phyloP scores from a whole-genome alignment of 148 eudicot species.

The Nyssa sinensis region DNA sequence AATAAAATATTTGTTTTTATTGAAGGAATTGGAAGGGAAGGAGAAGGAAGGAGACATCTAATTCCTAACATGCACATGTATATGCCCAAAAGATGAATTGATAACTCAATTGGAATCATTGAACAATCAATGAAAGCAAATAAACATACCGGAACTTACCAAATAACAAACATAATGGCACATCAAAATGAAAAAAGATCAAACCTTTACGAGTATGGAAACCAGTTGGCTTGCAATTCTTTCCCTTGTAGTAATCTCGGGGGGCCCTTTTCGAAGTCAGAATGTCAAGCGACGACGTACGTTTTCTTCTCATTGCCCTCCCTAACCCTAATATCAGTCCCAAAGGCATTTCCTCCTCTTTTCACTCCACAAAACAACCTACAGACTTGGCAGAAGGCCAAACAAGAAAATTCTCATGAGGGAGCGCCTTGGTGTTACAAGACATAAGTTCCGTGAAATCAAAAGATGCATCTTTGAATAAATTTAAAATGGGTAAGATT shows the following conservation, averaged over 20 bases:
- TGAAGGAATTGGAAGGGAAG: no score
- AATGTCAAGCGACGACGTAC: slow-evolving; percentile 83
- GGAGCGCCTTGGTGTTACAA: neutral
- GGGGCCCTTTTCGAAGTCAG: slow-evolving; percentile 75
- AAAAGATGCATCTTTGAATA: neutral
- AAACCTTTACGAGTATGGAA: slow-evolving; percentile 97
- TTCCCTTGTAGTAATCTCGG: slow-evolving; percentile 87
- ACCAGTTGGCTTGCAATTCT: slow-evolving; percentile 96
- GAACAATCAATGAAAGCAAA: neutral
- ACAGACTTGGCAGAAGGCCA: neutral
- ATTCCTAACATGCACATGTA: neutral
- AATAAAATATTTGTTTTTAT: no score
- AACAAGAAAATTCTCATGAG: neutral
- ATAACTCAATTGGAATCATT: neutral
- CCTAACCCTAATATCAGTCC: slow-evolving; percentile 75
- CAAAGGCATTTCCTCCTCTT: slow-evolving; percentile 45
- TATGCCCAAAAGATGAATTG: neutral
- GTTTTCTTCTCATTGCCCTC: slow-evolving; percentile 73
- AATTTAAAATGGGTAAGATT: no score
- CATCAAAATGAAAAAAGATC: neutral
- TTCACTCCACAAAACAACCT: neutral
- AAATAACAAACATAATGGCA: no score
- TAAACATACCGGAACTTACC: no score
- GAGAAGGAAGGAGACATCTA: neutral
- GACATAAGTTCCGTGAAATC: neutral